Base-by-base conservation (phyloP, 2,329 filamentous ascomycete genomes). In the Colletotrichum shisoi region DNA sequence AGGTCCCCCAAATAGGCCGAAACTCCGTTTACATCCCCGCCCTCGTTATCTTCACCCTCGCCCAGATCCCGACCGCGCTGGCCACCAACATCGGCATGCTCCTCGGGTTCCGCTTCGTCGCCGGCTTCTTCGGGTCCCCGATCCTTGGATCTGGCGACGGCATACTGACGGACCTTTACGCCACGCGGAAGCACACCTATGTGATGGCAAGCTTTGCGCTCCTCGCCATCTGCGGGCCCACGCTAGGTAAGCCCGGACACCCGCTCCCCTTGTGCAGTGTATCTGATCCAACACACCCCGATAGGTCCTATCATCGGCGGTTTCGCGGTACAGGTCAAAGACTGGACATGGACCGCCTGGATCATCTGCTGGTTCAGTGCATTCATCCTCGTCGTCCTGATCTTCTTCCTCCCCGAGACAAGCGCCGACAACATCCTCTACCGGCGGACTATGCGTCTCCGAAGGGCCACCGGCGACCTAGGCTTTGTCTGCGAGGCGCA, bases 391-490 rank as follows among this genome's bases (percentile, higher is more conserved):
- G 37, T 68, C 9, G 15, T 71, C 5, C 57, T 74, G 7, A 58
- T 73, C 31, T 72, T 74, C 21, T 69, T 72, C 6, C 48, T 74
- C 11, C 73, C 73, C 0, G 73, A 74, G 37, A 74, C 73, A 3
- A 71, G 60, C 3, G 54, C 71, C 1, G 58, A 67, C 9, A 74
- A 73, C 3, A 74, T 74, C 6, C 34, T 74, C 1, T 70, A 70
- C 34, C 60, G 68, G 4, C 62, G 72, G 8, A 66, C 71, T 2
- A 62, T 67, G 39, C 62, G 73, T 3, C 42, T 74, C 3, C 57
- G 71, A 9, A 61, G 62, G 31, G 45, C 56, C 0, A 73, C 70
- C 0, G 70, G 71, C 3, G 69, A 73, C 40, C 8, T 8, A 4
- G 62, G 39, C 2, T 62, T 69, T 6, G 58, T 56, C 13, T 64